Evolutionary conservation across 495 filamentous ascomycete species (phyloP).

Genomic region (Daldinia decipiens): DNA sequence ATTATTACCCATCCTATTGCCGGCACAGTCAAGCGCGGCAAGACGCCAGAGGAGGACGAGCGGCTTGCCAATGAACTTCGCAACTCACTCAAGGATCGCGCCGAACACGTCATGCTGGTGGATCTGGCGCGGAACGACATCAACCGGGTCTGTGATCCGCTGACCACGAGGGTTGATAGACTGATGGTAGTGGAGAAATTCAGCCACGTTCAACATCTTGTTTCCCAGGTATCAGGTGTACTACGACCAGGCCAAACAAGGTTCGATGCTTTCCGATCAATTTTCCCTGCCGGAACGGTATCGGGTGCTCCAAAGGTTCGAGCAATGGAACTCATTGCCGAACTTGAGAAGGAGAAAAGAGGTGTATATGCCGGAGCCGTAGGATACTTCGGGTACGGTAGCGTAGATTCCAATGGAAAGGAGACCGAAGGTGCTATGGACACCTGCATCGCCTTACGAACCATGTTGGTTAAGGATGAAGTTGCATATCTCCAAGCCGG

Average conservation of each 20-base stretch:
- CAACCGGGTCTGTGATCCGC: constrained; percentile 93
- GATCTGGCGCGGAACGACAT: constrained; percentile 96
- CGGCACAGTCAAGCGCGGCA: constrained; percentile 89
- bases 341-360: constrained; percentile 90
- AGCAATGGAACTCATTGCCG: constrained; percentile 96
- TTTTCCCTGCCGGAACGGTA: constrained; percentile 96
- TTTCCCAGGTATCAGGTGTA: constrained; percentile 91
- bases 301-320: constrained; percentile 94
- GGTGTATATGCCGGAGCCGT: constrained; percentile 98
- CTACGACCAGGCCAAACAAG: constrained; percentile 83
- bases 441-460: constrained; percentile 96
- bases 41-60: constrained; percentile 81
- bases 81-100: constrained; percentile 87
- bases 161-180: constrained; percentile 85
- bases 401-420: constrained; percentile 56
- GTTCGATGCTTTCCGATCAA: constrained; percentile 94
- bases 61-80: constrained; percentile 80
- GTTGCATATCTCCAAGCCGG: constrained; percentile 92
- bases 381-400: constrained; percentile 85
- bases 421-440: constrained; percentile 88
- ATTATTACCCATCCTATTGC: constrained; percentile 98
- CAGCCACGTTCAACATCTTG: constrained; percentile 95
- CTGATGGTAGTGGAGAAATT: constrained; percentile 97
- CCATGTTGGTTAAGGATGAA: constrained; percentile 93
- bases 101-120: constrained; percentile 99